A percentile compares a stretch with the other conserved stretches of the same genome.
phyloP scores from a whole-genome alignment of 139 green algal genomes.

The Chlamydomonas sp. region DNA sequence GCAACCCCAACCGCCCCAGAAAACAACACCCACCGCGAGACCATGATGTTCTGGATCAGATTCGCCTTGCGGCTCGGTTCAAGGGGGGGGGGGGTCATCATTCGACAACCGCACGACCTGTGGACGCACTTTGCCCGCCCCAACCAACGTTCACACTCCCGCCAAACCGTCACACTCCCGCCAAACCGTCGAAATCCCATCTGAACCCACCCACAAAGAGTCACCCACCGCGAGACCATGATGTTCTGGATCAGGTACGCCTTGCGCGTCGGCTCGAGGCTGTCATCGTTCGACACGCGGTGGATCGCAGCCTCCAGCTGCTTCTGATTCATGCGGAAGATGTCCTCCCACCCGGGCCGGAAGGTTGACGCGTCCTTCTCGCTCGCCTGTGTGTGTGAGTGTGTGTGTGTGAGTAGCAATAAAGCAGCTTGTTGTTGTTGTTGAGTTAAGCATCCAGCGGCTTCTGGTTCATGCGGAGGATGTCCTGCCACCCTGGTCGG shows the following conservation, averaged over 20 bases:
- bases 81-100: too few species aligned
- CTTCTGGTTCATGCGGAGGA: conserved; percentile 98
- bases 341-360: conserved; percentile 89
- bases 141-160: too few species aligned
- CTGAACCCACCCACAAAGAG: too few species aligned
- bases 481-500: conserved; percentile 89
- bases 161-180: too few species aligned
- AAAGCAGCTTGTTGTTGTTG: conserved; percentile 59
- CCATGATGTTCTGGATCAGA: conserved; percentile 20
- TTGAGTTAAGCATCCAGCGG: conserved; percentile 90
- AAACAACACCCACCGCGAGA: background rate
- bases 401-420: too few species aligned
- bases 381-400: conserved; percentile 25
- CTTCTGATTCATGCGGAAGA: conserved; percentile 98
- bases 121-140: too few species aligned
- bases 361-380: too few species aligned
- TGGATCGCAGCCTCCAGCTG: conserved; percentile 91
- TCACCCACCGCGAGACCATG: too few species aligned
- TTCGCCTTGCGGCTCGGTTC: too few species aligned
- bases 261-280: conserved; percentile 83
- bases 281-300: conserved; percentile 67
- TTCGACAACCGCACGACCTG: too few species aligned
- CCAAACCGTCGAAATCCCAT: too few species aligned
- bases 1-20: too few species aligned
- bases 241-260: conserved; percentile 97